Evolutionary conservation across 1,284 basidiomycete genomes (phyloP), one percentile per base, ranked within the genome.

Genomic region (Schizopora paradoxa): DNA sequence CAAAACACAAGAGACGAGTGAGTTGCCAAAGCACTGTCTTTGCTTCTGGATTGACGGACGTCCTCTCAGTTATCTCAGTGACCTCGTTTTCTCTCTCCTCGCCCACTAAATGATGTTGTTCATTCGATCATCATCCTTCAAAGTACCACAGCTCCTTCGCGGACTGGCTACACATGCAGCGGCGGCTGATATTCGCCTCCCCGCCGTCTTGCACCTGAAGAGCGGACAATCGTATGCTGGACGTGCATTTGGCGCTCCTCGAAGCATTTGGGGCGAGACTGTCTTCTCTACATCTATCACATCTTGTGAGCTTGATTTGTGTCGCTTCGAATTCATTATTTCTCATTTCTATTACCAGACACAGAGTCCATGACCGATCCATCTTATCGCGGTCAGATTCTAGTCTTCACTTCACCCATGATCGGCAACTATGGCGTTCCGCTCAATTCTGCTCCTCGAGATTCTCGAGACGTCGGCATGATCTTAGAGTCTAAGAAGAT

Each of bases 321-420:
- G 26, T 43, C 36, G 26, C 27, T 11, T n/a, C n/a, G n/a, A n/a
- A n/a, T n/a, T n/a, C n/a, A n/a, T n/a, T n/a, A n/a, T n/a, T n/a
- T n/a, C n/a, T n/a, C n/a, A n/a, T n/a, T n/a, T 36, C 50, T 58
- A 39, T 43, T 27, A 27, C 14, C 56, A 92, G 90, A 99, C 68
- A 98, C 94, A 45, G 96, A 99, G 69, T 97, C 93, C 11, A 96
- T 99, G 91, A 99, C 95, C 37, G 95, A 99, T 64, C 95, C 95
- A 5, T 99, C 96, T 6, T 99, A 99, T 69, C 89, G 91, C 28
- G 89, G 92, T 44, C 96, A 99, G 69, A 92, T 99, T 57, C 79
- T 99, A 51, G 93, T 98, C 49, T 99, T 99, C 71, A 99, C 95
- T 22, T 90, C 94, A 4, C 95, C 96, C 19, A 80, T 99, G 66